A percentile compares a stretch with the other conserved stretches of the same genome.
Conservation (phyloP, 1,139 yeast species). For the Torulaspora pretoriensis region DNA sequence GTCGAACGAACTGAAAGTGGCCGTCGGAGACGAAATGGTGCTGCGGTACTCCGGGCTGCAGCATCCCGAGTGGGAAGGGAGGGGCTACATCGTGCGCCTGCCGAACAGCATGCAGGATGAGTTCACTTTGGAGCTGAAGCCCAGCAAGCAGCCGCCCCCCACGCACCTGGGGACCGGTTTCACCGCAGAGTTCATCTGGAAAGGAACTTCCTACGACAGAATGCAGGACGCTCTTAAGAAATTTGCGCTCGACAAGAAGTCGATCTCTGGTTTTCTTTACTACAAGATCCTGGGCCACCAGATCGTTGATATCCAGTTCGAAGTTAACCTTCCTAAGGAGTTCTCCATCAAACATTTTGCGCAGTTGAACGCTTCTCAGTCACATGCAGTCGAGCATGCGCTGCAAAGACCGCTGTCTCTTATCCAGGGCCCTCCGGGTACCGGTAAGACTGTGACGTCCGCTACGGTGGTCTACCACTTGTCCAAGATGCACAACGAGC, state of each 20-base stretch:
- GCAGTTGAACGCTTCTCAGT: constrained; percentile 71
- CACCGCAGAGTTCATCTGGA: constrained; percentile 88
- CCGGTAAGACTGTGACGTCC: constrained; percentile 93
- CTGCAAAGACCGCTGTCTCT: constrained; percentile 72
- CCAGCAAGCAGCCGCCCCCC: constrained; percentile 40
- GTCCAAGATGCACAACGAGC: constrained; percentile 51
- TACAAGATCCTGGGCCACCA: constrained; percentile 82
- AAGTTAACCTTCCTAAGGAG: constrained; percentile 53
- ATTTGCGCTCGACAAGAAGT: constrained; percentile 69
- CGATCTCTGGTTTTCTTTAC: constrained; percentile 73
- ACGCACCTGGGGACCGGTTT: constrained; percentile 61
- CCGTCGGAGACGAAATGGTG: constrained; percentile 80
- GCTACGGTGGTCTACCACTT: constrained; percentile 84
- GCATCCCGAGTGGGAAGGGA: constrained; percentile 59
- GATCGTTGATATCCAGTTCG: constrained; percentile 60
- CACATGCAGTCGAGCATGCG: constrained; percentile 69
- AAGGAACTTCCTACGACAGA: constrained; percentile 74
- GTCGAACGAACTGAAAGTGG: constrained; percentile 61
- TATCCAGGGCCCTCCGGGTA: constrained; percentile 93
- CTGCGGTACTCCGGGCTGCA: constrained; percentile 55
- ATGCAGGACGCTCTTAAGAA: constrained; percentile 73
- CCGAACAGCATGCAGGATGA: constrained; percentile 69
- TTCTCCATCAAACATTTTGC: constrained; percentile 67
- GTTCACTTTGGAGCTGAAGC: constrained; percentile 65
- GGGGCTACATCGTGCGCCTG: constrained; percentile 66